phyloP scores from a whole-genome alignment of 768 basidiomycete species.

The Sarcodon aspratus region DNA sequence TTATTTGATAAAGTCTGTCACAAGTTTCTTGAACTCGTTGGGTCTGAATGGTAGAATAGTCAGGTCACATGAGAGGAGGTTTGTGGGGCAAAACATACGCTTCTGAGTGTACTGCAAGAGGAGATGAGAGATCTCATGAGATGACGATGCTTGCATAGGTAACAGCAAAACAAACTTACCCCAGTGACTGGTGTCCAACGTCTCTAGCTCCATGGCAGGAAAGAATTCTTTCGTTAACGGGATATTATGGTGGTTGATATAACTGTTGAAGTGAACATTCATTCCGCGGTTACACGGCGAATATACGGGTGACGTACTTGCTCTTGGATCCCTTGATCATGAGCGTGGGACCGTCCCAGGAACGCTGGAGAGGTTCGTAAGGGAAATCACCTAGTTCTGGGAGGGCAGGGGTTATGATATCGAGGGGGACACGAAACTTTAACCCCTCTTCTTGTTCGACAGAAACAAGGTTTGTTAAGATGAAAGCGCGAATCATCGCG shows the following conservation, averaged over 20 bases:
- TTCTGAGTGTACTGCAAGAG: constrained; percentile 65
- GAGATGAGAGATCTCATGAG: background rate
- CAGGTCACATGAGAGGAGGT: background rate
- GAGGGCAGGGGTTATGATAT: constrained; percentile 51
- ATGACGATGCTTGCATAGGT: background rate
- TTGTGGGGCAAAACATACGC: constrained; percentile 23
- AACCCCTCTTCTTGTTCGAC: constrained; percentile 22
- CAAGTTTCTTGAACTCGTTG: constrained; percentile 37
- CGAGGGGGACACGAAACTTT: constrained; percentile 68
- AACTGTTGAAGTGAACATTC: constrained; percentile 26
- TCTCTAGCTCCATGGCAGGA: constrained; percentile 51
- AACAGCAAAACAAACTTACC: constrained; percentile 31
- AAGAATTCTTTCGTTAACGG: constrained; percentile 58
- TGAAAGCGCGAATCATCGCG: constrained; percentile 62
- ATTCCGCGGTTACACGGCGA: background rate
- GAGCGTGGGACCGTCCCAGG: constrained; percentile 49
- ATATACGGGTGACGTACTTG: constrained; percentile 30
- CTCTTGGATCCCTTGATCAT: constrained; percentile 76
- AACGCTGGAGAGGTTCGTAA: constrained; percentile 41
- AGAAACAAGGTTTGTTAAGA: constrained; percentile 70
- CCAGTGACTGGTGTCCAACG: constrained; percentile 79
- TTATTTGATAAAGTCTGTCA: constrained; percentile 18
- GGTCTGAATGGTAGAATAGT: constrained; percentile 23
- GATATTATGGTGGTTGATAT: constrained; percentile 64
- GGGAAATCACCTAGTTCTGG: constrained; percentile 71